Conservation (phyloP, 805 yeast genomes). For the Candida michaelii region DNA sequence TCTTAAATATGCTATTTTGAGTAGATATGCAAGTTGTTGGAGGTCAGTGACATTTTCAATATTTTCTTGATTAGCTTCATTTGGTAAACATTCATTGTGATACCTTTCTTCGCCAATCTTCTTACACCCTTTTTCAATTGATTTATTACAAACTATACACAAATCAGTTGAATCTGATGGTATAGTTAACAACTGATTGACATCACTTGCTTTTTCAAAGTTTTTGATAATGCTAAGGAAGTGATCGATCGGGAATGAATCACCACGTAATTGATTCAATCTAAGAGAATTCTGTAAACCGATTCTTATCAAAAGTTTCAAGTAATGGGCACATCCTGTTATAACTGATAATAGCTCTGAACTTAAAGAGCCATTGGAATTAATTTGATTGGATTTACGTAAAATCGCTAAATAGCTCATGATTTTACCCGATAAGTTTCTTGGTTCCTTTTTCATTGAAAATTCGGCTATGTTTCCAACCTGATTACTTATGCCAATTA, state of each 20-base stretch:
- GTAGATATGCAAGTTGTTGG: slow-evolving; percentile 69
- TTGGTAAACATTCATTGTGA: slow-evolving; percentile 72
- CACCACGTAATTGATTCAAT: slow-evolving; percentile 55
- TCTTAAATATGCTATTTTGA: slow-evolving; percentile 81
- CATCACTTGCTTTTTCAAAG: slow-evolving; percentile 17
- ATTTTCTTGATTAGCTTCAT: slow-evolving; percentile 22
- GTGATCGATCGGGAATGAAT: slow-evolving; percentile 60
- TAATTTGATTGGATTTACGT: slow-evolving; percentile 53
- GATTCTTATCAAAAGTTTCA: slow-evolving; percentile 78
- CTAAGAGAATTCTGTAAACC: slow-evolving; percentile 79
- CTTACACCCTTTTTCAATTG: slow-evolving; percentile 84
- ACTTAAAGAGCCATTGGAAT: slow-evolving; percentile 49
- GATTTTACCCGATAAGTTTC: slow-evolving; percentile 83
- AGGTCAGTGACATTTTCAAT: slow-evolving; percentile 60
- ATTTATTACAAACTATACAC: slow-evolving; percentile 67
- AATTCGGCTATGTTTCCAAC: background rate
- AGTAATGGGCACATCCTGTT: slow-evolving; percentile 88
- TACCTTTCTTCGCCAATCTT: slow-evolving; percentile 62
- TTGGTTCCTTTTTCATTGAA: slow-evolving; percentile 61
- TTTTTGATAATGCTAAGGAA: slow-evolving; percentile 44
- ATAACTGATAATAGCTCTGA: slow-evolving; percentile 76
- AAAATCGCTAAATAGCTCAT: slow-evolving; percentile 85
- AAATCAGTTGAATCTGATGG: slow-evolving; percentile 69
- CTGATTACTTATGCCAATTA: slow-evolving; percentile 23
- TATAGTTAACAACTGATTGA: slow-evolving; percentile 39